Evolutionary conservation across 345 rosid species (phyloP), one percentile per base, ranked within the genome.

Genomic region (Citrus trifoliata): DNA sequence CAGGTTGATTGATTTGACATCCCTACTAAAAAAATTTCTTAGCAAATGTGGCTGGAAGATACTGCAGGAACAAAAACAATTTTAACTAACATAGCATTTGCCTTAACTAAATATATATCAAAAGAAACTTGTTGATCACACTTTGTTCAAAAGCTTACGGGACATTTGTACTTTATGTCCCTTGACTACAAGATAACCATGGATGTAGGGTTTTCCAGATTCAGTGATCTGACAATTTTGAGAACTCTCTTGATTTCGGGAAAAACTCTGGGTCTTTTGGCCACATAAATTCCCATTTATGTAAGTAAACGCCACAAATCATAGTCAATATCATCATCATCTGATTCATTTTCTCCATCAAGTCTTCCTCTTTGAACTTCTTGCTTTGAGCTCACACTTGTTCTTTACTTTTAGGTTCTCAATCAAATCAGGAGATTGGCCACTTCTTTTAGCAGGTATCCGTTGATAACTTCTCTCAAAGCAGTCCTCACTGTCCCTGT

Each of bases 401-500:
- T 9, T 51, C 80, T 71, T 19, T 6, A 38, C 4, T 38, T 56
- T 12, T 35, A 60, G 19, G 30, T 13, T 58, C 38, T 6, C 59
- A 62, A 62, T 7, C 42, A 37, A 35, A 38, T 40, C 13, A 30
- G n/a, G 9, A 62, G 63, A 63, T 82, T 73, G 22, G 32, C 6
- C 8, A 28, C 3, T 37, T 27, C 7, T 35, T 19, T 19, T 35
- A 37, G 25, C 18, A 13, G 9, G 18, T 1, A 46, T 46, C 51
- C 51, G 1, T 46, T 46, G 51, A 46, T 13, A 13, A 13, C 18
- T 46, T 46, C 4, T 46, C 51, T 12, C 51, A 21, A 19, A 8
- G 33, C 67, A 14, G 8, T 2, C 38, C 46, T 80, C 79, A 25
- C 85, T 84, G 61, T 81, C 73, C n/a, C 30, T 51, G 9, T 70